Evolutionary conservation across 2,329 filamentous ascomycete species (phyloP).

Genomic region (Xylariales sp.): DNA sequence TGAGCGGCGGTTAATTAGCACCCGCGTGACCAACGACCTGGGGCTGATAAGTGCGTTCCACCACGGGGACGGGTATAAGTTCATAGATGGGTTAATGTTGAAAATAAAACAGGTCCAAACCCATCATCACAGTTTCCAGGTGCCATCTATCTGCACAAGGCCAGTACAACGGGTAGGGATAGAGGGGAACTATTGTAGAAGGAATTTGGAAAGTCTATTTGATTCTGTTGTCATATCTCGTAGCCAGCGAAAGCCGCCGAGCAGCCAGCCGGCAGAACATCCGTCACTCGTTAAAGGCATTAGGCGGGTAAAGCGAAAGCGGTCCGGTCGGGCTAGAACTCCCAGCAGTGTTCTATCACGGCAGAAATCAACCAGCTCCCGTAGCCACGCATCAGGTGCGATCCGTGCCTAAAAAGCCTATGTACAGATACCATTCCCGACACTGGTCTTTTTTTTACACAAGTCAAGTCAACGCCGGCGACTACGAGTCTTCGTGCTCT

Average conservation of each 20-base stretch:
- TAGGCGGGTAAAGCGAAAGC: neutral
- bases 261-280: conserved; percentile 11
- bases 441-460: conserved; percentile 13
- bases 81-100: neutral
- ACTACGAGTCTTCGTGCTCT: conserved; percentile 9
- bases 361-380: neutral
- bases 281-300: conserved; percentile 22
- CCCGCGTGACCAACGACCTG: neutral
- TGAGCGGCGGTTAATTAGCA: neutral
- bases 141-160: neutral
- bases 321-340: neutral
- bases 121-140: neutral
- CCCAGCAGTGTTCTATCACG: conserved; percentile 5
- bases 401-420: conserved; percentile 4
- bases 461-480: conserved; percentile 9
- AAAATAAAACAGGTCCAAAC: conserved; percentile 6
- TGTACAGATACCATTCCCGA: conserved; percentile 21
- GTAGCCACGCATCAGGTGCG: neutral
- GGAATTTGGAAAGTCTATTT: conserved; percentile 14
- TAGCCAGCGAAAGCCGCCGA: conserved; percentile 15
- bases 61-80: neutral
- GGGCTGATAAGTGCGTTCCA: neutral
- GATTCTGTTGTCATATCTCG: conserved; percentile 29
- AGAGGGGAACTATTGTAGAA: neutral
- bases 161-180: neutral